Percentiles rank a stretch among this genome's conserved stretches.
These are phyloP conservation scores for Angophora floribunda DNA, from an alignment of 345 rosid genomes.

Conservation along the genomic window DNA sequence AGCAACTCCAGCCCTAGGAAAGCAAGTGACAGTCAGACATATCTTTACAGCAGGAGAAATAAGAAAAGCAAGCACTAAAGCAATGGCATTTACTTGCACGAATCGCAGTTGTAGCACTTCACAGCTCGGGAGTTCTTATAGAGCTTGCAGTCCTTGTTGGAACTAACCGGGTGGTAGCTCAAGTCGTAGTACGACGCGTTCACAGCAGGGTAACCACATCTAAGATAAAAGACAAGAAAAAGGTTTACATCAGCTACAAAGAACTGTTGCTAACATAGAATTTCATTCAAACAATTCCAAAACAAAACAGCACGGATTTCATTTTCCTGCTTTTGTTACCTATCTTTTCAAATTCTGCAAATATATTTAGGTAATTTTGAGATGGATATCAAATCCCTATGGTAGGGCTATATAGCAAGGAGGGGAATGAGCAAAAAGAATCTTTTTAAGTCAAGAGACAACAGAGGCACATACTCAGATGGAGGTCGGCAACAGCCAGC, in stretches of 20 bases:
- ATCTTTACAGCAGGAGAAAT: background rate
- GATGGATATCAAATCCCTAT: background rate
- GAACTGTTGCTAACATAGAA: background rate
- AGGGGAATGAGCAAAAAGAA: background rate
- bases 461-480: conserved; percentile 45
- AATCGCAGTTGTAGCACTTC: conserved; percentile 87
- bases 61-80: background rate
- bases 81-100: conserved; percentile 69
- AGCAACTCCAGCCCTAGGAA: conserved; percentile 88
- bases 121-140: conserved; percentile 55
- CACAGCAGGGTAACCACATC: conserved; percentile 82
- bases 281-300: background rate
- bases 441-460: background rate
- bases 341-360: background rate
- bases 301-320: background rate
- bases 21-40: background rate
- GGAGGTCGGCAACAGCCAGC: conserved; percentile 96
- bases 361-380: background rate
- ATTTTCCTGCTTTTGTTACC: background rate
- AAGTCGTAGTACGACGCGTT: conserved; percentile 76
- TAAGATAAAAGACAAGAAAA: background rate
- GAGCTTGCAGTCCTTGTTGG: conserved; percentile 74
- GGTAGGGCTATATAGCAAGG: background rate
- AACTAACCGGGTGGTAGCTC: conserved; percentile 81
- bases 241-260: background rate